phyloP scores from a whole-genome alignment of 208 protist genomes.

The Balamuthia mandrillaris region DNA sequence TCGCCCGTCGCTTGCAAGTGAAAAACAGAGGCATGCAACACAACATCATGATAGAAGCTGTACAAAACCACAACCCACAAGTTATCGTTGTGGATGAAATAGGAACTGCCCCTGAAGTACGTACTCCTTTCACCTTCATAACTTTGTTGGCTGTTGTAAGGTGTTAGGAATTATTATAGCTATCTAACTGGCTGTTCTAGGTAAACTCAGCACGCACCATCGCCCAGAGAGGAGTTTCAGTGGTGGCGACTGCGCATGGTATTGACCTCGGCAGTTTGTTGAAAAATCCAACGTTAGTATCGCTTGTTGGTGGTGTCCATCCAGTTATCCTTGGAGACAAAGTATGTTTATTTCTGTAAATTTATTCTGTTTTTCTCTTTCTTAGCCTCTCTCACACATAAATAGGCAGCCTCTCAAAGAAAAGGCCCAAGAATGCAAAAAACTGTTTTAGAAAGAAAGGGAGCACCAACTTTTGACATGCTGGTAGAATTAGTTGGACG shows the following conservation, averaged over 20 bases:
- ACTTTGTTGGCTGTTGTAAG: background rate
- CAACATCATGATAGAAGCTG: constrained; percentile 79
- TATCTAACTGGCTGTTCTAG: constrained; percentile 76
- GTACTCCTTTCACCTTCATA: background rate
- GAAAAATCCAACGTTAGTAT: constrained; percentile 71
- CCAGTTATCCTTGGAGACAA: constrained; percentile 85
- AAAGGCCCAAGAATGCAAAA: background rate
- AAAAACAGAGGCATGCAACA: constrained; percentile 70
- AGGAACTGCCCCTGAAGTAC: background rate
- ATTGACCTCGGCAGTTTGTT: constrained; percentile 74
- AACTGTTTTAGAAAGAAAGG: background rate
- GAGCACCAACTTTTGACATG: constrained; percentile 29
- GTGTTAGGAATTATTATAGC: constrained; percentile 75
- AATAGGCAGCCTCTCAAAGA: too few relatives aligned
- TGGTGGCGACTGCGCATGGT: constrained; percentile 86
- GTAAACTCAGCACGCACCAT: constrained; percentile 74
- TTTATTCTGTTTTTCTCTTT: background rate
- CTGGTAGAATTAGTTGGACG: background rate
- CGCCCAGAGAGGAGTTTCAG: constrained; percentile 74
- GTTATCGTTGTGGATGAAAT: constrained; percentile 90
- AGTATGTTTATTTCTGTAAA: constrained; percentile 46
- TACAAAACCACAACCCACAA: constrained; percentile 90
- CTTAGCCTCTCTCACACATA: too few relatives aligned
- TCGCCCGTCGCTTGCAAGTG: constrained; percentile 84
- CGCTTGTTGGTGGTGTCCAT: constrained; percentile 82